Evolutionary conservation across 1,139 yeast species (phyloP).

Genomic region (Scheffersomyces segobiensis): DNA sequence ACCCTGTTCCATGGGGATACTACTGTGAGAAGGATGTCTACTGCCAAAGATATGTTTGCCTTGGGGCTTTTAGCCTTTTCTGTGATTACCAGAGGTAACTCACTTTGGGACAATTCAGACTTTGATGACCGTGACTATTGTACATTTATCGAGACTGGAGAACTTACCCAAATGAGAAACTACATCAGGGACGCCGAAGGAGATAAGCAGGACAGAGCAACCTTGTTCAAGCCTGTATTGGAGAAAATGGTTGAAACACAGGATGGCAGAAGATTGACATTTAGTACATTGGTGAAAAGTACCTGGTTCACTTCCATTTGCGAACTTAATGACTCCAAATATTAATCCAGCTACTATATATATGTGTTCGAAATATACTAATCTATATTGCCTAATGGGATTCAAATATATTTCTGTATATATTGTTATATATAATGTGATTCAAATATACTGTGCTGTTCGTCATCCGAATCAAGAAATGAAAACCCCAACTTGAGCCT

Average conservation of each 20-base stretch:
- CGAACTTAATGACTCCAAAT: background rate
- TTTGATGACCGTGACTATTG: background rate
- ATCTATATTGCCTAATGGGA: too few species aligned
- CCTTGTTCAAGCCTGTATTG: background rate
- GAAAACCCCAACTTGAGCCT: background rate
- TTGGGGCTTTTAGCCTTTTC: slow-evolving; percentile 8
- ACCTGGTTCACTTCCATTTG: background rate
- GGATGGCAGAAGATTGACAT: background rate
- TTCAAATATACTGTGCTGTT: background rate
- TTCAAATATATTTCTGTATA: background rate
- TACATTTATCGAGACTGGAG: background rate
- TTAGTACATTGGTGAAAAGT: background rate
- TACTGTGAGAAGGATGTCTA: slow-evolving; percentile 2
- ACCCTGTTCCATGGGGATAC: slow-evolving; percentile 1
- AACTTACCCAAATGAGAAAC: background rate
- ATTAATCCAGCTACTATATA: background rate
- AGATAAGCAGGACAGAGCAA: background rate
- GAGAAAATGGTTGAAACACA: background rate
- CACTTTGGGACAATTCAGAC: slow-evolving; percentile 5
- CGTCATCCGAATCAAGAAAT: background rate
- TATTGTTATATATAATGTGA: background rate
- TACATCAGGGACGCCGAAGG: background rate
- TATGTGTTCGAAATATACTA: background rate
- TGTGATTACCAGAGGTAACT: slow-evolving; percentile 5
- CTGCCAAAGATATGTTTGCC: slow-evolving; percentile 10